Percentiles rank a stretch among this genome's conserved stretches.
These are phyloP conservation scores for Phlyctochytrium planicorne DNA, from an alignment of 192 early-diverging fungal genomes.

Conservation along the genomic window DNA sequence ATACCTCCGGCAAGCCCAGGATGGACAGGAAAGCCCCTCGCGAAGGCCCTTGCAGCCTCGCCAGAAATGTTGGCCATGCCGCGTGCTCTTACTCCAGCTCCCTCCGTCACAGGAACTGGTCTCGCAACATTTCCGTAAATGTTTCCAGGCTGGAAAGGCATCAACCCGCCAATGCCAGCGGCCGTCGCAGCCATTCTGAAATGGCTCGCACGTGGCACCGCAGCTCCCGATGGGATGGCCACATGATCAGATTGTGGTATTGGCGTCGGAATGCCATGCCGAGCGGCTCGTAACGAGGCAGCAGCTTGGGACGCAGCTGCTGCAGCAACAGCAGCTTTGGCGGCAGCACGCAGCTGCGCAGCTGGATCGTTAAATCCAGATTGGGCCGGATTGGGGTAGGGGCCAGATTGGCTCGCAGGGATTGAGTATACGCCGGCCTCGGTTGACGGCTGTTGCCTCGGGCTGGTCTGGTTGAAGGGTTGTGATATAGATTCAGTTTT, in stretches of 20 bases:
- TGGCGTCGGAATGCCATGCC: conserved; percentile 1
- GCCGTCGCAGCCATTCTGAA: conserved; percentile 2
- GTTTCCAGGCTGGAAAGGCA: neutral
- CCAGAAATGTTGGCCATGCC: neutral
- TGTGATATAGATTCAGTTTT: neutral
- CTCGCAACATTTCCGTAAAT: neutral
- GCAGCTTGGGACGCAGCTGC: neutral
- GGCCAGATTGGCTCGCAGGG: neutral
- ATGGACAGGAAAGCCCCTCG: neutral
- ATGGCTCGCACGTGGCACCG: conserved; percentile 3
- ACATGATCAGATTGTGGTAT: neutral
- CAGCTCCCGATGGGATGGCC: conserved; percentile 1
- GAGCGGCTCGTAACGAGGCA: neutral
- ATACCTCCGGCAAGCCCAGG: neutral
- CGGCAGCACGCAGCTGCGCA: conserved; percentile 2
- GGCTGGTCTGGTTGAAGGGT: neutral
- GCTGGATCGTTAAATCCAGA: neutral
- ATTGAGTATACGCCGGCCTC: neutral
- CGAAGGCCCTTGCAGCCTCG: neutral
- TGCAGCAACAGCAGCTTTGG: conserved; percentile 2
- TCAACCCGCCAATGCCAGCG: neutral
- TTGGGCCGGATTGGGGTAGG: neutral
- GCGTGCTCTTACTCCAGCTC: neutral
- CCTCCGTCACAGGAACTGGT: too few species aligned
- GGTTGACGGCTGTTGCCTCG: neutral